A percentile compares a stretch with the other conserved stretches of the same genome.
Evolutionary conservation across 2,329 filamentous ascomycete genomes (phyloP).

Genomic region (Colletotrichum sp.): DNA sequence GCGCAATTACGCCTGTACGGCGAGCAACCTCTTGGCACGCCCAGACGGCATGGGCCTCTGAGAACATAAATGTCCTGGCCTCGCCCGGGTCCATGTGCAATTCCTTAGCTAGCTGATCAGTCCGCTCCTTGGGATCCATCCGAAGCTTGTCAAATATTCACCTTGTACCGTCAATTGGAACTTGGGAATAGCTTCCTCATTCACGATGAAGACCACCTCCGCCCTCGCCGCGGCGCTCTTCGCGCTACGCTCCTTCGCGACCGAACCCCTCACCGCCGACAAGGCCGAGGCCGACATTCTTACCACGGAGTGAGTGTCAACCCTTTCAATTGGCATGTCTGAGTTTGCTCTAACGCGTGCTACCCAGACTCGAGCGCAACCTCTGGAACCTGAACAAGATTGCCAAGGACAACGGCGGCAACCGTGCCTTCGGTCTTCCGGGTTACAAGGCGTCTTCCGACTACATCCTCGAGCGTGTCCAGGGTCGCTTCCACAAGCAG

Average conservation of each 20-base stretch:
- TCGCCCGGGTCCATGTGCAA: not conserved
- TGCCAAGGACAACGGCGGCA: conserved; percentile 59
- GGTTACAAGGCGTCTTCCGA: conserved; percentile 65
- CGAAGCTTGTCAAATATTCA: not conserved
- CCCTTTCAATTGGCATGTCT: too few species aligned
- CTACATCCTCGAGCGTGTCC: conserved; percentile 55
- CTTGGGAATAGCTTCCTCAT: not conserved
- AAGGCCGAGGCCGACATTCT: conserved; percentile 44
- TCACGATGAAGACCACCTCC: conserved; percentile 21
- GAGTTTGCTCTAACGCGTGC: not conserved
- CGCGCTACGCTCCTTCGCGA: conserved; percentile 21
- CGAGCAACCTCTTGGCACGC: not conserved
- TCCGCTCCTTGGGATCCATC: conserved; percentile 7
- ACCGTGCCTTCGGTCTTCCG: conserved; percentile 64
- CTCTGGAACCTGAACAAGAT: conserved; percentile 62
- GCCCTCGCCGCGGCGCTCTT: conserved; percentile 18
- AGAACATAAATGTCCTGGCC: not conserved
- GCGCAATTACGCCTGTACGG: not conserved
- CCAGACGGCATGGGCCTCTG: not conserved
- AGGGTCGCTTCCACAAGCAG: conserved; percentile 41
- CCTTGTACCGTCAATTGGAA: not conserved
- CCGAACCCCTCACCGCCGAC: conserved; percentile 40
- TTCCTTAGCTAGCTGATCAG: not conserved
- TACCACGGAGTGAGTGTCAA: conserved; percentile 36
- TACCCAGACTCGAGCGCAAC: conserved; percentile 53